phyloP scores from a whole-genome alignment of 2,329 filamentous ascomycete species.

The Xylariaceae sp. region DNA sequence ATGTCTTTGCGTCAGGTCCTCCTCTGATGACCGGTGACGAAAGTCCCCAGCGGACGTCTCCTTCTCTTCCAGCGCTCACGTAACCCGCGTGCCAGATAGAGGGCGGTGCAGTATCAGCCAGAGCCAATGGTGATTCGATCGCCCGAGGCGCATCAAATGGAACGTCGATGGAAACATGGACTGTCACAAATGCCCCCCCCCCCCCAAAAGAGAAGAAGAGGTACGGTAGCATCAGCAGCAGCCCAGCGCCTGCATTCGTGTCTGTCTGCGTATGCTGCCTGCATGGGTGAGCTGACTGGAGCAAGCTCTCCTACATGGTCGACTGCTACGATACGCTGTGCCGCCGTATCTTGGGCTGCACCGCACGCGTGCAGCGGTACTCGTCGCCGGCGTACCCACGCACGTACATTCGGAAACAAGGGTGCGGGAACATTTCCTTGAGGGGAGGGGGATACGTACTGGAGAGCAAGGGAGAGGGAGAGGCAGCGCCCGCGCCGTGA shows the following conservation, averaged over 20 bases:
- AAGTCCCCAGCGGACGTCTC: not conserved
- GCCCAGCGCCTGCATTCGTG: not conserved
- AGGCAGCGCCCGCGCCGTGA: too few species aligned
- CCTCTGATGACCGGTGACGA: not conserved
- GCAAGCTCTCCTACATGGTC: not conserved
- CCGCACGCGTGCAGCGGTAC: not conserved
- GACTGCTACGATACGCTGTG: not conserved
- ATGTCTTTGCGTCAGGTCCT: too few species aligned
- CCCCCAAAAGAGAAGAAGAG: not conserved
- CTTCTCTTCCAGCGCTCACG: not conserved
- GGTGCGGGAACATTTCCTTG: not conserved
- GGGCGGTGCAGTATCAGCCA: not conserved
- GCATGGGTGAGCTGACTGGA: too few species aligned
- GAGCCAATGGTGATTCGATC: not conserved
- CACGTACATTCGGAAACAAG: not conserved
- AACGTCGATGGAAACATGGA: constrained; percentile 7
- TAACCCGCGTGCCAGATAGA: not conserved
- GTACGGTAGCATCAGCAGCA: not conserved
- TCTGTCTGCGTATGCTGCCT: not conserved
- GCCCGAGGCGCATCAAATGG: constrained; percentile 1
- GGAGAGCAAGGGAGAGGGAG: too few species aligned
- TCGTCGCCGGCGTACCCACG: not conserved
- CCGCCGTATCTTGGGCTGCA: not conserved
- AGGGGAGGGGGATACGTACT: not conserved
- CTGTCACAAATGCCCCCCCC: constrained; percentile 3